A percentile compares a stretch with the other conserved stretches of the same genome.
Evolutionary conservation across 1,139 yeast genomes (phyloP).

Genomic region (Nakaseomyces bracarensis): DNA sequence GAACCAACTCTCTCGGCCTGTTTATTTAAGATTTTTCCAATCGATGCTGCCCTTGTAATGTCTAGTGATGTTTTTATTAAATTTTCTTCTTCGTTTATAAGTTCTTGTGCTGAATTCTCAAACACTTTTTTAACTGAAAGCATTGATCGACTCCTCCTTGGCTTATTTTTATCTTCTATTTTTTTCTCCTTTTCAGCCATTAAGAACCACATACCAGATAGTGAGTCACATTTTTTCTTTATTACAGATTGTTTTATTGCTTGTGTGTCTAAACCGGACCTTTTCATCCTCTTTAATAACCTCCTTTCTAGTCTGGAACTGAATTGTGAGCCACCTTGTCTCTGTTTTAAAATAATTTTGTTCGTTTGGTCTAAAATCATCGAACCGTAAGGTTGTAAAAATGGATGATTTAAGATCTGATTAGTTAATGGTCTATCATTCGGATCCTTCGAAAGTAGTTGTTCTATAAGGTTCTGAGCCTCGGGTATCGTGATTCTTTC

Average conservation of each 20-base stretch:
- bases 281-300: constrained; percentile 53
- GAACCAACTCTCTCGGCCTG: constrained; percentile 11
- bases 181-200: constrained; percentile 56
- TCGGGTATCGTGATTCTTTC: constrained; percentile 40
- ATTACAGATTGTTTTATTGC: constrained; percentile 53
- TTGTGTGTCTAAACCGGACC: constrained; percentile 60
- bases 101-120: constrained; percentile 13
- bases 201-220: constrained; percentile 81
- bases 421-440: constrained; percentile 50
- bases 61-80: constrained; percentile 12
- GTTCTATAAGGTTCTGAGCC: constrained; percentile 43
- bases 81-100: constrained; percentile 9
- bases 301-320: constrained; percentile 56
- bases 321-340: constrained; percentile 38
- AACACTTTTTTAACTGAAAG: constrained; percentile 30
- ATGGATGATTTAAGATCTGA: constrained; percentile 56
- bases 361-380: constrained; percentile 37
- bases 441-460: constrained; percentile 61
- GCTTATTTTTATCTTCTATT: constrained; percentile 37
- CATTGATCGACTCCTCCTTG: constrained; percentile 48
- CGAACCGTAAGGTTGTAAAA: constrained; percentile 45
- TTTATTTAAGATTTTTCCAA: constrained; percentile 13
- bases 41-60: constrained; percentile 12
- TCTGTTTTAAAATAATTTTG: constrained; percentile 38
- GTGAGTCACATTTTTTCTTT: constrained; percentile 59